phyloP scores from a whole-genome alignment of 2,329 filamentous ascomycete genomes.

The Sclerotinia spermophila region DNA sequence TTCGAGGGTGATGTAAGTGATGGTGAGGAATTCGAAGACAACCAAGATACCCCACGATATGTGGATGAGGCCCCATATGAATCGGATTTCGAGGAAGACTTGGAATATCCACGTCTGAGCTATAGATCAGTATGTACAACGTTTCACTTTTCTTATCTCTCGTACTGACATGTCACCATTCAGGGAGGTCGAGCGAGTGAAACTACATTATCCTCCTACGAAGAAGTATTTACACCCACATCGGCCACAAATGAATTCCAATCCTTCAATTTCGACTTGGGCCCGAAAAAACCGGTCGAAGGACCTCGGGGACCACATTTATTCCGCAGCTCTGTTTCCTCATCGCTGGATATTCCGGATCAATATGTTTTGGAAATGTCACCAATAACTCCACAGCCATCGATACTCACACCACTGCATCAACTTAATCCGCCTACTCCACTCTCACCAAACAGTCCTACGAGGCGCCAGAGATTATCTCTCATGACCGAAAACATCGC shows the following conservation, averaged over 20 bases:
- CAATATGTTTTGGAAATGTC: constrained; percentile 63
- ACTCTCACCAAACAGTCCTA: background rate
- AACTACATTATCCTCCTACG: constrained; percentile 82
- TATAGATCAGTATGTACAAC: constrained; percentile 63
- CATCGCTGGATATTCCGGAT: constrained; percentile 50
- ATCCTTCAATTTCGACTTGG: constrained; percentile 58
- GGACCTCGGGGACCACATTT: constrained; percentile 84
- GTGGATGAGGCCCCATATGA: constrained; percentile 16
- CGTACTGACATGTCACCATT: constrained; percentile 19
- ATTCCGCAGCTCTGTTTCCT: constrained; percentile 66
- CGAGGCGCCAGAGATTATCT: constrained; percentile 5
- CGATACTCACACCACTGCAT: constrained; percentile 37
- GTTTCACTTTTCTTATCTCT: constrained; percentile 21
- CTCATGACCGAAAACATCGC: constrained; percentile 48
- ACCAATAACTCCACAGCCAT: constrained; percentile 64
- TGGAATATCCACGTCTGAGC: constrained; percentile 63
- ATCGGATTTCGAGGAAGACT: constrained; percentile 36
- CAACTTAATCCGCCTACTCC: constrained; percentile 24
- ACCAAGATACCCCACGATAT: constrained; percentile 4
- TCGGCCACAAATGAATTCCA: constrained; percentile 55
- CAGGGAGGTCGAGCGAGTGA: constrained; percentile 71
- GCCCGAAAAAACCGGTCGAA: constrained; percentile 60
- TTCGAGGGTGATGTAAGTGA: constrained; percentile 57
- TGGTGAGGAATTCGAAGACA: constrained; percentile 41
- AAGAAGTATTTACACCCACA: constrained; percentile 75